Percentiles rank a stretch among this genome's conserved stretches.
These are phyloP conservation scores for Pythium volutum DNA, from an alignment of 352 stramenopile genomes.

Conservation along the genomic window DNA sequence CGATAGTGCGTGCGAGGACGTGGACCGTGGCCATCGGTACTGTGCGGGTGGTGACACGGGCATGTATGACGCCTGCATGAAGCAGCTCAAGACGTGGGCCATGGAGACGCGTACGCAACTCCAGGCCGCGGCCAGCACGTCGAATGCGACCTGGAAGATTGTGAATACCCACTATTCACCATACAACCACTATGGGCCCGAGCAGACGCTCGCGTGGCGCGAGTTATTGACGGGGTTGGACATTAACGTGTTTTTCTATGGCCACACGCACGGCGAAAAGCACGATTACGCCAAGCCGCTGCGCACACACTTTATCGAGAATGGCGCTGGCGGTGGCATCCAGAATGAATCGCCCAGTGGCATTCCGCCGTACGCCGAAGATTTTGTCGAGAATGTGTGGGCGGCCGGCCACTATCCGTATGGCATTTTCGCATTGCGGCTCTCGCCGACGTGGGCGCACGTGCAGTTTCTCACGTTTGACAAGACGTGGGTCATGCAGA, in stretches of 20 bases:
- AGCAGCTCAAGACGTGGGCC: conserved; percentile 55
- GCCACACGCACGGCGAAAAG: conserved; percentile 69
- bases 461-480: conserved; percentile 72
- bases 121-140: conserved; percentile 42
- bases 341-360: conserved; percentile 74
- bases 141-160: conserved; percentile 77
- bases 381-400: conserved; percentile 58
- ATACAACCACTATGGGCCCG: conserved; percentile 66
- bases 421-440: conserved; percentile 64
- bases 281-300: conserved; percentile 51
- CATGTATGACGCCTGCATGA: conserved; percentile 76
- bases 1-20: conserved; percentile 53
- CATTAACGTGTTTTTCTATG: conserved; percentile 34
- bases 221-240: conserved; percentile 37
- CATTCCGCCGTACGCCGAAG: conserved; percentile 46
- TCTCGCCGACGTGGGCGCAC: conserved; percentile 61
- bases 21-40: conserved; percentile 43
- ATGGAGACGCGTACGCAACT: conserved; percentile 48
- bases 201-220: conserved; percentile 42
- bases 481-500: conserved; percentile 53
- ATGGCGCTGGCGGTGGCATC: conserved; percentile 75
- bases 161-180: conserved; percentile 84
- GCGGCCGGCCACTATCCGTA: conserved; percentile 62
- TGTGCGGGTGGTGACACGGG: conserved; percentile 54
- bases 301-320: conserved; percentile 73